Base-by-base conservation (phyloP, 257 asterid species). In the Dorcoceras hygrometricum region DNA sequence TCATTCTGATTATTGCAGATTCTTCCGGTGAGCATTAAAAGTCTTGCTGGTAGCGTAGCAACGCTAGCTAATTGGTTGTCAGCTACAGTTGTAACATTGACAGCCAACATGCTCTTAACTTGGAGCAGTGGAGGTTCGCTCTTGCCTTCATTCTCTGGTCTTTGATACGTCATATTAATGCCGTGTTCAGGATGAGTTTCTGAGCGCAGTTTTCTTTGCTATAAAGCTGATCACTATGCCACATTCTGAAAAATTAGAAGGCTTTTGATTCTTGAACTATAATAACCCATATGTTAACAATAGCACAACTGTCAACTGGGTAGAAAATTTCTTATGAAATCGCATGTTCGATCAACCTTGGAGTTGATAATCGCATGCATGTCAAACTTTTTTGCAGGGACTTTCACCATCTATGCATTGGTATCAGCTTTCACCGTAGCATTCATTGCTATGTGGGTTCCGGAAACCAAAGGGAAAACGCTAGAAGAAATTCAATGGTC, bases 21-120 rank as follows among this genome's bases (percentile, higher is more conserved):
- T 70, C 96, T 91, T 71, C 98, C 95, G 0, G 94, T 91, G 36
- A 87, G 79, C 78, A 86, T 91, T 70, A 91, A 91, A 67, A 89
- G 98, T 23, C 87, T 91, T 71, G 98, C 86, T 22, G 98, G 98
- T 65, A 91, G 96, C 74, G 95, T 87, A 55, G 98, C 96, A 55
- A 91, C 96, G 25, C 71, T 91, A 71, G 82, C 85, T 51, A 91
- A 89, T 71, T 91, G 98, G 98, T 73, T 87, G n/a, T 34, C 91
- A 0, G 95, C 96, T 12, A 87, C 92, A 57, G 56, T 82, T 28
- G 80, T 89, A 43, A 89, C 95, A 20, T 82, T 91, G 95, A 72
- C 95, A 4, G 95, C 98, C 28, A 85, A 85, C 77, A 77, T 91
- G 75, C 95, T 89, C 29, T 77, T 91, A 72, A 79, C 86, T 63